phyloP scores from a whole-genome alignment of 169 alveolate genomes.

The Plasmodium falciparum region DNA sequence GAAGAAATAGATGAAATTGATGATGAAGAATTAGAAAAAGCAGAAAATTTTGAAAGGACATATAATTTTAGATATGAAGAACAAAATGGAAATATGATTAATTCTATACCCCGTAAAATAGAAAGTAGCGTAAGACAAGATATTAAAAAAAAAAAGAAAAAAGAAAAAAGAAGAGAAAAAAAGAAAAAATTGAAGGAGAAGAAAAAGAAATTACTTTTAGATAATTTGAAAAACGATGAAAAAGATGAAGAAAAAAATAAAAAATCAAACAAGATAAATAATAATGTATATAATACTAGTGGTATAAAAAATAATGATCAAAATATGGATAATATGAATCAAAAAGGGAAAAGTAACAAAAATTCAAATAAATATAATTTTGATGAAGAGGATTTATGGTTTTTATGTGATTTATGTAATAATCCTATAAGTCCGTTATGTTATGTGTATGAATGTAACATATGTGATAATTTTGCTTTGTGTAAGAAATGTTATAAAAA shows the following conservation, averaged over 20 bases:
- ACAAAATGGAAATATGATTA: slow-evolving; percentile 28
- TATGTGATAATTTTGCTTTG: slow-evolving; percentile 82
- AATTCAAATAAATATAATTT: slow-evolving; percentile 17
- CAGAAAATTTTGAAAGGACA: slow-evolving; percentile 82
- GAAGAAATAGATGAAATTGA: slow-evolving; percentile 80
- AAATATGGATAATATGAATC: neutral
- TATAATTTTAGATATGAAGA: slow-evolving; percentile 81
- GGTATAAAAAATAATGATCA: neutral
- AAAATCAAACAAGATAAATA: neutral
- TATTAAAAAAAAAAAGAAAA: slow-evolving; percentile 32
- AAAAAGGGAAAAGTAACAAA: slow-evolving; percentile 11
- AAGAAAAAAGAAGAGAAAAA: slow-evolving; percentile 48
- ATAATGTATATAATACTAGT: neutral
- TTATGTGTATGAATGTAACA: slow-evolving; percentile 82
- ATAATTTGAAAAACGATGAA: slow-evolving; percentile 17
- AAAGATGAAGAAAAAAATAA: slow-evolving; percentile 1
- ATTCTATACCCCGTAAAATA: slow-evolving; percentile 53
- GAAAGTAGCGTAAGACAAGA: slow-evolving; percentile 38
- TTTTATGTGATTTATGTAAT: slow-evolving; percentile 83
- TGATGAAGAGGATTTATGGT: slow-evolving; percentile 82
- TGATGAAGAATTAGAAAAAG: slow-evolving; percentile 82
- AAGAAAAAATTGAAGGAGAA: slow-evolving; percentile 6
- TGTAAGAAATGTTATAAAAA: slow-evolving; percentile 81
- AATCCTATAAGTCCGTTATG: slow-evolving; percentile 79
- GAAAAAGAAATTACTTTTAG: slow-evolving; percentile 19